Evolutionary conservation across 306 rosid genomes (phyloP), one percentile per base, ranked within the genome.

Genomic region (Cicer bijugum): DNA sequence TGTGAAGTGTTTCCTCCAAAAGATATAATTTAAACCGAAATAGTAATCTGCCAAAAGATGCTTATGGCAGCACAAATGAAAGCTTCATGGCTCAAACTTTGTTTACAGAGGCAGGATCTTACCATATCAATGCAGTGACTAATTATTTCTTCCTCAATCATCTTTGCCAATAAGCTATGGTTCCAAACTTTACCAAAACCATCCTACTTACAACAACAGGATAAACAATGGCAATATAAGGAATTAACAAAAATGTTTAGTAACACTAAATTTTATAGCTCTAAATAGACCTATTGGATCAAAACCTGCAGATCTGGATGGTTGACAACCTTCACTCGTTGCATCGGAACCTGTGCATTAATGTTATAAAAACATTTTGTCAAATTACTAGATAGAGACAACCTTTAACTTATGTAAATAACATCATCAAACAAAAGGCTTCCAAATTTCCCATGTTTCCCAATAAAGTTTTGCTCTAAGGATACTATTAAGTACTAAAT

Each of bases 261-360:
- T 15, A 23, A 44, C 28, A 71, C 51, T 38, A 55, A 15, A 66
- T 38, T 37, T 4, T 76, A 11, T 11, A 76, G 69, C 52, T 80
- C 75, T 85, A 70, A 78, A 78, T 67, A 75, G 76, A 82, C 72
- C 76, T 75, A 72, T 69, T 53, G 50, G 51, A 76, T 68, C 46
- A 64, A 45, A 85, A 94, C 98, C 95, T 94, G 96, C 73, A 94
- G 56, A 77, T 89, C 87, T 46, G 95, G 94, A 83, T 91, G 96
- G 84, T 94, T 89, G 80, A 94, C 20, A 82, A 76, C 69, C 84
- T 79, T 88, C 84, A 91, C 86, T 76, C 78, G 88, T 81, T 88
- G 86, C 85, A 66, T 82, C 0, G 95, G 91, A 81, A 89, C 84
- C 97, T 89, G 83, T 16, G 78, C 35, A 68, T 53, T 58, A 8